Evolutionary conservation across 2,329 filamentous ascomycete genomes (phyloP), one percentile per base, ranked within the genome.

Genomic region (Fusarium sp.): DNA sequence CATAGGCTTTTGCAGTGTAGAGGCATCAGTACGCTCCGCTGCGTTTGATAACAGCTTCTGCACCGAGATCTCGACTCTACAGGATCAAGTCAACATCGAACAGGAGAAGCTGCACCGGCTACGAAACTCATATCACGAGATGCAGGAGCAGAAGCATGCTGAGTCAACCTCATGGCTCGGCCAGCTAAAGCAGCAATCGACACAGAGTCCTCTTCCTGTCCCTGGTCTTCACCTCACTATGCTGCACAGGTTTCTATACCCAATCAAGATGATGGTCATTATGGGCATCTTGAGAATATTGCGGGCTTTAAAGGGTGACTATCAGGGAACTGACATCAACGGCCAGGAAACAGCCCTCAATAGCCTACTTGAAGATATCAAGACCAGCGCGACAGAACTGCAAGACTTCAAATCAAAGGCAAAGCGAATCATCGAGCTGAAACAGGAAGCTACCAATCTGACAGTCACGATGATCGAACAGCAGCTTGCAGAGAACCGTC

Each of bases 321-420:
- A 27, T 45, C 25, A 23, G n/a, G 21, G 4, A 9, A 45, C 19
- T 19, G 3, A 4, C 4, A 4, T 4, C 19, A 19, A 48, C 0
- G 7, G 35, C 7, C 29, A 53, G 23, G 19, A 57, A 8, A 23
- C 50, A 29, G 27, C 19, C 29, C 53, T 58, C 3, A 10, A 49
- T 8, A 17, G 8, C 9, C 49, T 68, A 9, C 27, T 27, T 3
- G 9, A 38, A 11, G 51, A 52, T 1, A 55, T 65, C 2, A 9
- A 63, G n/a, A 38, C 6, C 6, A 48, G 46, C 14, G 17, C 0
- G 5, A 50, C 31, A 1, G 19, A 25, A 3, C 9, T 68, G 2
- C 19, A 53, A 46, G 2, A 1, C 38, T 68, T 19, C 19, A 2
- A 42, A 46, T 2, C 15, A 41, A 1, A 29, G 66, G 1, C 4